A percentile compares a stretch with the other conserved stretches of the same genome.
Conservation (phyloP, 129 eudicot species). For the Flaveria linearis region DNA sequence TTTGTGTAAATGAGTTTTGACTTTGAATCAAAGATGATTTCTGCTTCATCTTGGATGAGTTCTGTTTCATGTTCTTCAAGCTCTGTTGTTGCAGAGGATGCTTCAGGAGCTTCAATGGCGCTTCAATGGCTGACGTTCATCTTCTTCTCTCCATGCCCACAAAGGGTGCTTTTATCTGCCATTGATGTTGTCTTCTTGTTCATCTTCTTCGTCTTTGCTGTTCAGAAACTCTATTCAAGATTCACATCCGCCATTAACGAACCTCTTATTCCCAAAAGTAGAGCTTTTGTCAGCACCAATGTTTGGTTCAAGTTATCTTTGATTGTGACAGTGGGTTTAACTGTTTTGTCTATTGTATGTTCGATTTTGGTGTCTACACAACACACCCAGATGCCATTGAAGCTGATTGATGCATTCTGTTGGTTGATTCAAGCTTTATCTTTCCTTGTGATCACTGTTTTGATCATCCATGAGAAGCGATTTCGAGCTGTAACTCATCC, state of each 20-base stretch:
- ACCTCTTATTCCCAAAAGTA: constrained; percentile 43
- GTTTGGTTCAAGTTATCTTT: constrained; percentile 56
- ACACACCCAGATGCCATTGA: constrained; percentile 40
- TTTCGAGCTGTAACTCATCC: constrained; percentile 65
- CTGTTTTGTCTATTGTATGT: constrained; percentile 31
- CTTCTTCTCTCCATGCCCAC: constrained; percentile 79
- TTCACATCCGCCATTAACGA: constrained; percentile 35
- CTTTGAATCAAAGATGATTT: constrained; percentile 34
- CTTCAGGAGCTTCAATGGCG: neutral
- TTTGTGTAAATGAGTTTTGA: too few species aligned
- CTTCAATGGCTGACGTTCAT: constrained; percentile 64
- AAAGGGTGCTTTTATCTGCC: constrained; percentile 56
- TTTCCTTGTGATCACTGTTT: constrained; percentile 43
- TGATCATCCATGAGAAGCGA: constrained; percentile 67
- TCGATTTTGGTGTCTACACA: constrained; percentile 42
- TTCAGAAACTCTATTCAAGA: constrained; percentile 50
- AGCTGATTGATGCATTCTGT: constrained; percentile 50
- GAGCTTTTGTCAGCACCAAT: constrained; percentile 28
- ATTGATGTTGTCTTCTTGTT: constrained; percentile 59
- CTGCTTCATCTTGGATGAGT: constrained; percentile 50
- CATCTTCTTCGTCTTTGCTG: constrained; percentile 40
- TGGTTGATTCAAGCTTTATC: constrained; percentile 69
- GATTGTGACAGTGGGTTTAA: constrained; percentile 36
- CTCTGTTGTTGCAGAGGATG: constrained; percentile 35
- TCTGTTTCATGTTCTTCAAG: constrained; percentile 65